These are phyloP conservation scores for Breviolum minutum DNA, from an alignment of 73 alveolate species.

Conservation along the genomic window DNA sequence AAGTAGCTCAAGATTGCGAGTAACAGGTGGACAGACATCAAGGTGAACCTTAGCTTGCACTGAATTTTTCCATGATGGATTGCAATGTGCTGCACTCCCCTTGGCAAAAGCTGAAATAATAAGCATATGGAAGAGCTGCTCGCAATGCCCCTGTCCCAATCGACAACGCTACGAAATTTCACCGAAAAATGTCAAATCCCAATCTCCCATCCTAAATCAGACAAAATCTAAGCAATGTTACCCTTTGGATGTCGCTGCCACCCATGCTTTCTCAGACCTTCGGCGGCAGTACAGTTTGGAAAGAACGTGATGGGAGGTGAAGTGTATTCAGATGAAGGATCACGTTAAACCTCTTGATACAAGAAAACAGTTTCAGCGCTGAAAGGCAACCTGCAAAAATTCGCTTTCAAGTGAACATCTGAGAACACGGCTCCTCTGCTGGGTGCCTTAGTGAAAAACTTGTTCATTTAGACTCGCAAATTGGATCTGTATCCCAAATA, in stretches of 20 bases:
- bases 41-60: background rate
- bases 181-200: background rate
- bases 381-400: background rate
- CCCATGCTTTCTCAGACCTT: constrained; percentile 76
- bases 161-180: too few relatives aligned
- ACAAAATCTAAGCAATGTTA: background rate
- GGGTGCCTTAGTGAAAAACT: constrained; percentile 8
- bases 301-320: too few relatives aligned
- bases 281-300: too few relatives aligned
- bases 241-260: constrained; percentile 66
- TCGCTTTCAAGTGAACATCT: background rate
- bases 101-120: background rate
- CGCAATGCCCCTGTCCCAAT: too few relatives aligned
- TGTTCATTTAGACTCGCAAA: too few relatives aligned
- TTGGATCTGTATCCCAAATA: too few relatives aligned
- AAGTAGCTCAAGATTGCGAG: background rate
- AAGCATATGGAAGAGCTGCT: too few relatives aligned
- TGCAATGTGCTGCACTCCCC: background rate
- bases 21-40: constrained; percentile 79
- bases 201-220: background rate
- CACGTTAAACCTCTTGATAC: background rate
- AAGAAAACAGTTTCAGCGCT: too few relatives aligned
- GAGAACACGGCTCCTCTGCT: constrained; percentile 49
- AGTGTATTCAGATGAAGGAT: too few relatives aligned
- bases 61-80: background rate